A percentile compares a stretch with the other conserved stretches of the same genome.
Conservation (phyloP, 2,329 filamentous ascomycete genomes). For the Neopestalotiopsis clavispora region DNA sequence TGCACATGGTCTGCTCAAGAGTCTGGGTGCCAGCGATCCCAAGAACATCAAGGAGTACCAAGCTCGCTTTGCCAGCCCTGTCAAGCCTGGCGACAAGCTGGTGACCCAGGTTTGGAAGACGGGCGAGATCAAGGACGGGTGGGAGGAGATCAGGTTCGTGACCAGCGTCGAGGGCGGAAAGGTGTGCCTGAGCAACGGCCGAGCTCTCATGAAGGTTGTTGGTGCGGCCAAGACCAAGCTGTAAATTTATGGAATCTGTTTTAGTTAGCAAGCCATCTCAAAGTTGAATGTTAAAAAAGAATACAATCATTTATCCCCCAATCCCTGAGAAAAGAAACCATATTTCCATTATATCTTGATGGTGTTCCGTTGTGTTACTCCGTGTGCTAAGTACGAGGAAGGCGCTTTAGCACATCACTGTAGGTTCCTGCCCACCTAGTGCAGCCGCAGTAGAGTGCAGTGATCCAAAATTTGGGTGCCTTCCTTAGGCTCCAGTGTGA, state of each 20-base stretch:
- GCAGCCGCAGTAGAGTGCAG: not conserved
- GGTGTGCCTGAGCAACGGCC: conserved; percentile 85
- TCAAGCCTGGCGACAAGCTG: conserved; percentile 82
- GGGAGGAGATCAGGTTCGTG: conserved; percentile 83
- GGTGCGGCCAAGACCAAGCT: conserved; percentile 65
- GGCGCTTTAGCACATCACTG: not conserved
- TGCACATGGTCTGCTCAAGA: conserved; percentile 73
- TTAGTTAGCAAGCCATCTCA: not conserved
- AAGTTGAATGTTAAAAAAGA: not conserved
- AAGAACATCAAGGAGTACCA: conserved; percentile 87
- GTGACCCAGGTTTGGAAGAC: conserved; percentile 82
- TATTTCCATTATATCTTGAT: not conserved
- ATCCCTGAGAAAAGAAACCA: not conserved
- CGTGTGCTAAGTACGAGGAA: not conserved
- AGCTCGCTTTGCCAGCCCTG: conserved; percentile 84
- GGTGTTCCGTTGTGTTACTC: not conserved
- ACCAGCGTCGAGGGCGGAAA: conserved; percentile 81
- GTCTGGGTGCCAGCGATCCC: conserved; percentile 77
- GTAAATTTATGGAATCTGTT: conserved; percentile 37
- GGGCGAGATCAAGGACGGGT: conserved; percentile 69
- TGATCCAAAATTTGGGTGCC: conserved; percentile 3
- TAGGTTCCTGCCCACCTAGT: not conserved
- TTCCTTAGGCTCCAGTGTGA: not conserved
- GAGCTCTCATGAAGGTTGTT: conserved; percentile 74
- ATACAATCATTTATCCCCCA: not conserved